Percentiles rank a stretch among this genome's conserved stretches.
Evolutionary conservation across 2,329 filamentous ascomycete genomes (phyloP).

Genomic region (Herpomyces periplanetae): DNA sequence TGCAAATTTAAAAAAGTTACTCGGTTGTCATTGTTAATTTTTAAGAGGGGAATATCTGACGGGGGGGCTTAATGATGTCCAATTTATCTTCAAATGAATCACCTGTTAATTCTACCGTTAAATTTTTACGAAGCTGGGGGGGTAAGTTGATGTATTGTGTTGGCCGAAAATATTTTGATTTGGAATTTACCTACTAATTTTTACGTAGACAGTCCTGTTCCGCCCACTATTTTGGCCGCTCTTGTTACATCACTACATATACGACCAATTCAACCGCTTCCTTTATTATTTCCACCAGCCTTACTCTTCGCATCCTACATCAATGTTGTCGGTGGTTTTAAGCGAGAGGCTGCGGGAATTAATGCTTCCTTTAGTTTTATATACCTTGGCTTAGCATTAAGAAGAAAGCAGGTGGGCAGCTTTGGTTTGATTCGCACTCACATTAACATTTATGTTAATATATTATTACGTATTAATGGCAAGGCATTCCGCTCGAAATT

Average conservation of each 20-base stretch:
- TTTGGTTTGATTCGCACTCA: conserved; percentile 2
- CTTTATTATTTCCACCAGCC: conserved; percentile 24
- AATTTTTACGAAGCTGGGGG: conserved; percentile 3
- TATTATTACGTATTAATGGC: conserved; percentile 1
- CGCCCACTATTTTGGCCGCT: conserved; percentile 21
- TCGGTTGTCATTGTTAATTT: no score
- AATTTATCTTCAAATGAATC: no score
- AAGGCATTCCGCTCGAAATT: conserved; percentile 11
- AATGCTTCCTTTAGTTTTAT: conserved; percentile 22
- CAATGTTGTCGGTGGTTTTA: conserved; percentile 19
- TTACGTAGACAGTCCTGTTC: conserved; percentile 17
- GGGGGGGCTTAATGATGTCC: no score
- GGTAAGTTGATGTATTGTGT: conserved; percentile 2
- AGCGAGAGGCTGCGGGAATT: conserved; percentile 20
- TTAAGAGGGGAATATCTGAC: no score
- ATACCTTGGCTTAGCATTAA: conserved; percentile 19
- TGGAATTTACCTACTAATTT: conserved; percentile 2
- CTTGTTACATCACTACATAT: conserved; percentile 23
- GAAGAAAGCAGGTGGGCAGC: conserved; percentile 13
- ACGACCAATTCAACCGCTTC: conserved; percentile 21
- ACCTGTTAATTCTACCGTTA: conserved; percentile 1
- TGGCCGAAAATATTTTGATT: background rate
- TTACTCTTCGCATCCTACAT: conserved; percentile 24
- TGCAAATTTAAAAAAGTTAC: no score
- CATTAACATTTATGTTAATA: conserved; percentile 1